A percentile compares a stretch with the other conserved stretches of the same genome.
These are phyloP conservation scores for Pythium sukuiense DNA, from an alignment of 352 stramenopile species.

Conservation along the genomic window DNA sequence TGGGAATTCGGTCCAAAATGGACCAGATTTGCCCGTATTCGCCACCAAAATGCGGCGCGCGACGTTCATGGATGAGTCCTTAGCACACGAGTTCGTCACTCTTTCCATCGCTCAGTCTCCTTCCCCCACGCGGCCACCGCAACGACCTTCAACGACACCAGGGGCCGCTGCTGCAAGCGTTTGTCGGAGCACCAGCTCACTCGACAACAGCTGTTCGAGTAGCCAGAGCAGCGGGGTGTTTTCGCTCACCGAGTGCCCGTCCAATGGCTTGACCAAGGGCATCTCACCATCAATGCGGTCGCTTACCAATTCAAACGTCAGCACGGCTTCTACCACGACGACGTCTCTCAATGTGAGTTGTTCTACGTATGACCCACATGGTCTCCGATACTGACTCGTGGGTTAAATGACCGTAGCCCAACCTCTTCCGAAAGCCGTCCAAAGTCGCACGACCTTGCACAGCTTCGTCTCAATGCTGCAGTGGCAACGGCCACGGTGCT, in stretches of 20 bases:
- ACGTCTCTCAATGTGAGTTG: constrained; percentile 19
- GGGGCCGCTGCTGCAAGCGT: not conserved
- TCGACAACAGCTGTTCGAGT: constrained; percentile 2
- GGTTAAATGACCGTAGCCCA: not conserved
- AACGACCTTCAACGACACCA: constrained; percentile 11
- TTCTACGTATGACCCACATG: not conserved
- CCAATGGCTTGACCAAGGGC: not conserved
- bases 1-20: constrained; percentile 20
- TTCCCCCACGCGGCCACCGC: constrained; percentile 9
- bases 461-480: constrained; percentile 10
- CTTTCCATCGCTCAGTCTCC: not conserved
- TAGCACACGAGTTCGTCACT: not conserved
- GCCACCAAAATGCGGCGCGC: constrained; percentile 32
- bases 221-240: constrained; percentile 18
- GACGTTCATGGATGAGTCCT: constrained; percentile 32
- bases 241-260: constrained; percentile 16
- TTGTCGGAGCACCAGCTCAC: not conserved
- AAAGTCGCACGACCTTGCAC: constrained; percentile 26
- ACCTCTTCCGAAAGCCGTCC: constrained; percentile 27
- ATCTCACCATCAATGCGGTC: constrained; percentile 14
- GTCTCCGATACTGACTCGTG: constrained; percentile 1
- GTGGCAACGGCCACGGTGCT: not conserved
- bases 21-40: constrained; percentile 31
- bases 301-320: constrained; percentile 11
- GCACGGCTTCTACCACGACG: constrained; percentile 8